Conservation (phyloP, 2,329 filamentous ascomycete species). For the Purpureocillium lavendulum region DNA sequence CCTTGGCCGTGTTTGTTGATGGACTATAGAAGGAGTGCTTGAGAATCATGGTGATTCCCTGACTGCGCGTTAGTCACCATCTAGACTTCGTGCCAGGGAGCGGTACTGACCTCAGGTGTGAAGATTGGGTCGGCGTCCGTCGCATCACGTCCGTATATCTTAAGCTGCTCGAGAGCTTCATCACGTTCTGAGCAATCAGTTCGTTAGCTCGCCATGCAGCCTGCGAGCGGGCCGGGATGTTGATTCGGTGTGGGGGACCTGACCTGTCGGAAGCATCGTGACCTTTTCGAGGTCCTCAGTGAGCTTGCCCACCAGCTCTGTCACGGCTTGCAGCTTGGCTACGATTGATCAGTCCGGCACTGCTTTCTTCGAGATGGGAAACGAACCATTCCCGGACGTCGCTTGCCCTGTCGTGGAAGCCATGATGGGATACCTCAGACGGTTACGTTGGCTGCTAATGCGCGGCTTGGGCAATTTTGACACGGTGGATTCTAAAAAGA, state of each 20-base stretch:
- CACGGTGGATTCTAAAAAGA: too few relatives aligned
- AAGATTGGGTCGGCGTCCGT: slow-evolving; percentile 74
- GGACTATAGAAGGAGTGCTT: slow-evolving; percentile 64
- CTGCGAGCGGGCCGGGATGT: slow-evolving; percentile 3
- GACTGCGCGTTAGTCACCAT: slow-evolving; percentile 2
- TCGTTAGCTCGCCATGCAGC: slow-evolving; percentile 2
- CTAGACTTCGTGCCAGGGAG: neutral
- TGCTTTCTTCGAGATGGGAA: neutral
- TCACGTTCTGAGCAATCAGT: slow-evolving; percentile 46
- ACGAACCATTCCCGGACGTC: neutral
- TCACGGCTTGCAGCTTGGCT: slow-evolving; percentile 65
- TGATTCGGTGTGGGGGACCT: slow-evolving; percentile 13
- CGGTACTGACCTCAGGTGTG: slow-evolving; percentile 54
- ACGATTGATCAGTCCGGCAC: slow-evolving; percentile 5
- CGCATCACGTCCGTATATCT: slow-evolving; percentile 56
- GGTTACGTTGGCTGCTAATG: too few relatives aligned
- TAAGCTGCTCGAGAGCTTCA: slow-evolving; percentile 58
- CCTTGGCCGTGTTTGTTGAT: slow-evolving; percentile 56
- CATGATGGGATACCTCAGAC: neutral
- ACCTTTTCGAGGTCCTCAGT: slow-evolving; percentile 52
- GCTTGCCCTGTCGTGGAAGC: neutral
- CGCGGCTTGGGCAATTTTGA: too few relatives aligned
- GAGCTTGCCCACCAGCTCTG: slow-evolving; percentile 53
- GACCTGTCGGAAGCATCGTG: slow-evolving; percentile 52
- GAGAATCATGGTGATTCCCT: slow-evolving; percentile 70